These are phyloP conservation scores for Favolaschia claudopus DNA, from an alignment of 768 basidiomycete species.

Conservation along the genomic window DNA sequence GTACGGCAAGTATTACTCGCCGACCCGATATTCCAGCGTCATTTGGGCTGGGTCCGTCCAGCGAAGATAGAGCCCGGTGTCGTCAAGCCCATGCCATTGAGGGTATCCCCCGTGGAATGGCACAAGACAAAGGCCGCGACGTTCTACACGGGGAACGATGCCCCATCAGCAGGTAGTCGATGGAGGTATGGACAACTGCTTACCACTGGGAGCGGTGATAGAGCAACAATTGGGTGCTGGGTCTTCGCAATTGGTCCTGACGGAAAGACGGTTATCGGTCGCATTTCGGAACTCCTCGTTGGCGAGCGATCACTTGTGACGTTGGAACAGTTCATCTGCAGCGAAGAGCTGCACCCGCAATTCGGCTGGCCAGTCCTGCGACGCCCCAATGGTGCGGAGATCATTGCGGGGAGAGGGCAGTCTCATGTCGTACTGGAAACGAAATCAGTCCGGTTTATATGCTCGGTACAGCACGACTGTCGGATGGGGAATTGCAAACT, in stretches of 20 bases:
- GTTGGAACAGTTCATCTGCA: constrained; percentile 10
- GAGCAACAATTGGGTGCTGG: neutral
- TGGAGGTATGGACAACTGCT: neutral
- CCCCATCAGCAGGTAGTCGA: neutral
- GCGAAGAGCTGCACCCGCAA: neutral
- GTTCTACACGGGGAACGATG: neutral
- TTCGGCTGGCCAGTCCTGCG: constrained; percentile 8
- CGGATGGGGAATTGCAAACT: constrained; percentile 8
- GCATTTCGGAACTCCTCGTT: neutral
- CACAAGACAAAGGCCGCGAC: neutral
- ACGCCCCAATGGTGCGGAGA: constrained; percentile 2
- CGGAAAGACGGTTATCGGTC: neutral
- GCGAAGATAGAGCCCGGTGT: neutral
- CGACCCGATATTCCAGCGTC: constrained; percentile 13
- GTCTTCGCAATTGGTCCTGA: neutral
- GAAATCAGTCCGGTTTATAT: constrained; percentile 5
- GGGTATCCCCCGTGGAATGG: neutral
- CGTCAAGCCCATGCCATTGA: neutral
- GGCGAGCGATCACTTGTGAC: neutral
- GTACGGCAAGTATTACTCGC: neutral
- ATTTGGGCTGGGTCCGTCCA: constrained; percentile 23
- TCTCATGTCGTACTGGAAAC: neutral
- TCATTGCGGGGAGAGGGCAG: neutral
- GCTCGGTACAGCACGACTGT: constrained; percentile 29
- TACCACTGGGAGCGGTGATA: constrained; percentile 8